A percentile compares a stretch with the other conserved stretches of the same genome.
Conservation (phyloP, 257 asterid species). For the Solanum etuberosum region DNA sequence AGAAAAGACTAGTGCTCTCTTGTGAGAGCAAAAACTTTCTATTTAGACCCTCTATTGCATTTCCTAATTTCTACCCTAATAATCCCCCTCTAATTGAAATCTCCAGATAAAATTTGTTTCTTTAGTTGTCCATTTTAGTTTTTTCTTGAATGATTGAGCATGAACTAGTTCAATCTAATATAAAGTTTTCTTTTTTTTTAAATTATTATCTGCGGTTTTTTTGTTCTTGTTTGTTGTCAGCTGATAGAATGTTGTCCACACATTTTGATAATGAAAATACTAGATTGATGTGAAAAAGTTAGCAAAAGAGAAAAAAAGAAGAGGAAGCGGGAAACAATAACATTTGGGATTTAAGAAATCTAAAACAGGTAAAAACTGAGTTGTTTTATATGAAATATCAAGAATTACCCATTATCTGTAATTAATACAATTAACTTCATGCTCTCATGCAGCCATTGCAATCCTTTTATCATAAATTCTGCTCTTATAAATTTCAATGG, state of each 20-base stretch:
- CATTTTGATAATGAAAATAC: too few relatives aligned
- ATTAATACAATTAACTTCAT: neutral
- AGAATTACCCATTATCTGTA: neutral
- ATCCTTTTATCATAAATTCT: too few relatives aligned
- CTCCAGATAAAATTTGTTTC: slow-evolving; percentile 2
- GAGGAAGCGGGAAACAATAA: neutral
- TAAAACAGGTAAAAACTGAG: neutral
- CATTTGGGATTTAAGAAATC: neutral
- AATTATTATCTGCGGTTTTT: neutral
- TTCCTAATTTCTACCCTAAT: neutral
- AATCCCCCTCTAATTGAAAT: neutral
- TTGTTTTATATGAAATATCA: neutral
- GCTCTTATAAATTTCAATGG: too few relatives aligned
- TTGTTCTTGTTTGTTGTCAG: neutral
- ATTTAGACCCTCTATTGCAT: neutral
- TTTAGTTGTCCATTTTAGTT: neutral
- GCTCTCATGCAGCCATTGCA: too few relatives aligned
- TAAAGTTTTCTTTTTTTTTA: neutral
- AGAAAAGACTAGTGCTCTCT: slow-evolving; percentile 13
- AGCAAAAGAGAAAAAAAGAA: neutral
- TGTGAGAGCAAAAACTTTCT: neutral
- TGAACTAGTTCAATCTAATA: neutral
- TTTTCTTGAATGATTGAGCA: neutral
- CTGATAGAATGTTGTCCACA: neutral
- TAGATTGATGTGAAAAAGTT: neutral